Conservation (phyloP, 768 basidiomycete genomes). For the Cystobasidium ongulense region DNA sequence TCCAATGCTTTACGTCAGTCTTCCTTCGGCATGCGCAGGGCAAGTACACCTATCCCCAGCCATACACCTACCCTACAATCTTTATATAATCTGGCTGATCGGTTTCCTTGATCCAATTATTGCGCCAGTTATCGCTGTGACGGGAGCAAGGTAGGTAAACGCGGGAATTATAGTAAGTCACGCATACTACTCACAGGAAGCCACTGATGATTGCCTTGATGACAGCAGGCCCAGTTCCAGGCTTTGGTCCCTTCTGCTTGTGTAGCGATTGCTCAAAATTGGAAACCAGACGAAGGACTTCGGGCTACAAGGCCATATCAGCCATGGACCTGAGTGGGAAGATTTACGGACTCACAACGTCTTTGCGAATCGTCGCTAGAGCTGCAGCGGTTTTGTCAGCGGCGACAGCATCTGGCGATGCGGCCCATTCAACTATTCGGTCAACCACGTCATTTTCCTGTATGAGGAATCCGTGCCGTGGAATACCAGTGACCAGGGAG, state of each 20-base stretch:
- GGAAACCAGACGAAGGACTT: not conserved
- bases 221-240: not conserved
- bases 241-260: not conserved
- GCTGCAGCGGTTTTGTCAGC: not conserved
- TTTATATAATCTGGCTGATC: not conserved
- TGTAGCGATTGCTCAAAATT: not conserved
- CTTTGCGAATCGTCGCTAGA: not conserved
- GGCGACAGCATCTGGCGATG: not conserved
- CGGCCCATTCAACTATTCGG: conserved; percentile 1
- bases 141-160: not conserved
- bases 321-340: too few species aligned
- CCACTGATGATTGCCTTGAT: conserved; percentile 3
- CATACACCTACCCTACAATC: conserved; percentile 4
- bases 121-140: not conserved
- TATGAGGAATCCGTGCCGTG: not conserved
- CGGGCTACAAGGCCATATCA: not conserved
- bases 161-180: not conserved
- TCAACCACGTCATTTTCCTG: conserved; percentile 3
- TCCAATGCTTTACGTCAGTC: not conserved
- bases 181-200: not conserved
- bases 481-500: not conserved
- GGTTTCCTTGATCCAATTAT: conserved; percentile 11
- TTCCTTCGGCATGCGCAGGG: too few species aligned
- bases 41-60: too few species aligned
- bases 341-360: not conserved